Percentiles rank a stretch among this genome's conserved stretches.
Conservation (phyloP, 202 grass and related monocot genomes). For the Panicum virgatum region DNA sequence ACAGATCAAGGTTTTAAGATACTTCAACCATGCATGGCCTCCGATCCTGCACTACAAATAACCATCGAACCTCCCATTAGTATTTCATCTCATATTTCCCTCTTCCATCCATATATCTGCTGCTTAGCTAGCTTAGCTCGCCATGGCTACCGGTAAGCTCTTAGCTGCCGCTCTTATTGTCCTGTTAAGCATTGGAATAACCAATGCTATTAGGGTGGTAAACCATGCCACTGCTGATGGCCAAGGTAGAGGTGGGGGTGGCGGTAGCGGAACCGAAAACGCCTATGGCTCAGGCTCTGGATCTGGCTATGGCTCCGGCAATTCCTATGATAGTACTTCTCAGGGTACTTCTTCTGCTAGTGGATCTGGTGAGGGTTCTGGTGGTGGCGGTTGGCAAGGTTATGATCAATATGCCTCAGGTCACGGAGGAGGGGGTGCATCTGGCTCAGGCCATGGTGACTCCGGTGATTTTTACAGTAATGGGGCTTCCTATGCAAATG, state of each 20-base stretch:
- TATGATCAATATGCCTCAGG: background rate
- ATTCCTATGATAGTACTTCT: background rate
- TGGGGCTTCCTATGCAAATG: background rate
- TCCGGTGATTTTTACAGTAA: background rate
- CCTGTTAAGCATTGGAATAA: constrained; percentile 14
- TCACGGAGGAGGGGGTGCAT: background rate
- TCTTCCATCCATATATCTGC: background rate
- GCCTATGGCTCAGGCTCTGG: constrained; percentile 8
- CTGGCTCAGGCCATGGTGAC: constrained; percentile 9
- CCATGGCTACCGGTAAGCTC: constrained; percentile 18
- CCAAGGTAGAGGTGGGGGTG: background rate
- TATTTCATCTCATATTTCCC: background rate
- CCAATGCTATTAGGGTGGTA: constrained; percentile 30
- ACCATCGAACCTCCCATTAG: background rate
- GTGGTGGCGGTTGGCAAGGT: background rate
- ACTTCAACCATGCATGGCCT: background rate
- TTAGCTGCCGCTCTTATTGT: background rate
- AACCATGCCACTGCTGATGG: constrained; percentile 5
- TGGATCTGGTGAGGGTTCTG: background rate
- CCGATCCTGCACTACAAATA: constrained; percentile 18
- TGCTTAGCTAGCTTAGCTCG: background rate
- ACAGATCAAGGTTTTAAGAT: background rate
- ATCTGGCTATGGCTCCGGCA: background rate
- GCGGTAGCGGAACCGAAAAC: background rate
- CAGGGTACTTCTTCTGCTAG: background rate